A percentile compares a stretch with the other conserved stretches of the same genome.
Evolutionary conservation across 129 eudicot genomes (phyloP).

Genomic region (Helianthus tuberosus): DNA sequence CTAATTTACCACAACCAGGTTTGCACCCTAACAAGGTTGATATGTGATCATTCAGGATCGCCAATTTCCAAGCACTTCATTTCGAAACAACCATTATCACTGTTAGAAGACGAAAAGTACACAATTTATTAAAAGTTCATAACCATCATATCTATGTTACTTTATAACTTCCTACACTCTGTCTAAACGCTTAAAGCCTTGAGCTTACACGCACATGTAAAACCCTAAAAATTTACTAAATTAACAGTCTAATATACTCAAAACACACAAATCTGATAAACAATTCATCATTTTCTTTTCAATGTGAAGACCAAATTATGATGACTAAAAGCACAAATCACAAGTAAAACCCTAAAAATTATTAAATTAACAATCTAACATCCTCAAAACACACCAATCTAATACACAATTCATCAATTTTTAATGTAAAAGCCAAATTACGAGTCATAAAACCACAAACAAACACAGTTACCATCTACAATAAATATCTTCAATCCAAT

Average conservation of each 20-base stretch:
- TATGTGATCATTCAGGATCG: background rate
- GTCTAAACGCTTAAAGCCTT: background rate
- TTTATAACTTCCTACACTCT: background rate
- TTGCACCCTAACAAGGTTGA: background rate
- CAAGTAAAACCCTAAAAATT: background rate
- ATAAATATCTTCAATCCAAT: background rate
- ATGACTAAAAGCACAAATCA: background rate
- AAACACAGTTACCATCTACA: background rate
- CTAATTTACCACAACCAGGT: background rate
- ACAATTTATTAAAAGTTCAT: background rate
- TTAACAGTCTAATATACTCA: too few relatives aligned
- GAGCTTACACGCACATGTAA: too few relatives aligned
- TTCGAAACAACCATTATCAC: background rate
- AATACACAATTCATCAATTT: background rate
- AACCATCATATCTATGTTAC: background rate
- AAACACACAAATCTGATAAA: too few relatives aligned
- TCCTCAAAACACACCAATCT: constrained; percentile 1
- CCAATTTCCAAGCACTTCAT: background rate
- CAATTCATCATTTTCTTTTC: too few relatives aligned
- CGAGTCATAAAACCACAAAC: background rate
- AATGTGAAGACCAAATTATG: too few relatives aligned
- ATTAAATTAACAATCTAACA: background rate
- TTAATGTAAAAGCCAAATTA: background rate
- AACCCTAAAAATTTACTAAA: too few relatives aligned
- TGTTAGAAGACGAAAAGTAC: background rate